These are phyloP conservation scores for Rhizophagus sp. DNA, from an alignment of 192 early-diverging fungal genomes.

Conservation along the genomic window DNA sequence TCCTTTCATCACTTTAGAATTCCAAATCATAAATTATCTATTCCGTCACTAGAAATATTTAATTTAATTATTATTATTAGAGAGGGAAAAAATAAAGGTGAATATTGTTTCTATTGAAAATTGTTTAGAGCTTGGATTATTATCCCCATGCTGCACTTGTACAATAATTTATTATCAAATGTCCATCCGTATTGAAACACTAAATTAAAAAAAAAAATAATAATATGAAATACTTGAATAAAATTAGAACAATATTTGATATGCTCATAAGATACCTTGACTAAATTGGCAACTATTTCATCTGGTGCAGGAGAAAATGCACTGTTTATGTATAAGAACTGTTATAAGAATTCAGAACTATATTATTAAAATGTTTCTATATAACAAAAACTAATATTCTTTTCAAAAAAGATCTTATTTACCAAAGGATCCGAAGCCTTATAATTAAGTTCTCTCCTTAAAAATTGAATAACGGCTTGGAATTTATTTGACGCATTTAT, in stretches of 20 bases:
- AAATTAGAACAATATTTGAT: neutral
- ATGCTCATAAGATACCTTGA: conserved; percentile 55
- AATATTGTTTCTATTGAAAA: neutral
- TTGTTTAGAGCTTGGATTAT: neutral
- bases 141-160: conserved; percentile 89
- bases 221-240: neutral
- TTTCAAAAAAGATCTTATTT: conserved; percentile 10
- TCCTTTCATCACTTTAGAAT: too few species aligned
- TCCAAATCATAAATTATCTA: neutral
- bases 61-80: neutral
- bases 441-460: conserved; percentile 80
- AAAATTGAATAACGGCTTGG: conserved; percentile 80
- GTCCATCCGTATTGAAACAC: conserved; percentile 82
- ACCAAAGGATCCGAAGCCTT: conserved; percentile 74
- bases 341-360: conserved; percentile 1
- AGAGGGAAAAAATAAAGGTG: neutral
- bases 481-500: conserved; percentile 84
- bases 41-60: neutral
- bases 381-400: neutral
- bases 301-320: conserved; percentile 95
- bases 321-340: conserved; percentile 93
- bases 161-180: conserved; percentile 91
- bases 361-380: neutral
- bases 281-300: conserved; percentile 80
- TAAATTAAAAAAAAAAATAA: conserved; percentile 35